Percentiles rank a stretch among this genome's conserved stretches.
Evolutionary conservation across 1,139 yeast species (phyloP).

Genomic region (Zygoascus hellenicus): DNA sequence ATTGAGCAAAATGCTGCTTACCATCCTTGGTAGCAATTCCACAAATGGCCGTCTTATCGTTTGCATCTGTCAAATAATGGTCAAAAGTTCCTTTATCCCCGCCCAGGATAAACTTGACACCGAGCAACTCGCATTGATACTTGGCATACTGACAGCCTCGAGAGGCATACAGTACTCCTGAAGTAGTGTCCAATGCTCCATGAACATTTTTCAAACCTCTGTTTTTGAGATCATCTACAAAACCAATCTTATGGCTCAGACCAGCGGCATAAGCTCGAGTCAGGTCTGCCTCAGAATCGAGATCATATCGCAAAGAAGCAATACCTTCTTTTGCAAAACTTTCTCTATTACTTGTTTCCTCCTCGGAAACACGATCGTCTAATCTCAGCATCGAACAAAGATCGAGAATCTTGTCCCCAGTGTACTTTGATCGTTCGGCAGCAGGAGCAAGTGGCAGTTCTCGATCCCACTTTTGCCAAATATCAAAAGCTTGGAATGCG

Average conservation of each 20-base stretch:
- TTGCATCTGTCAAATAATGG: slow-evolving; percentile 21
- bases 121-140: slow-evolving; percentile 25
- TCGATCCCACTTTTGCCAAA: slow-evolving; percentile 27
- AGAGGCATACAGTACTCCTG: slow-evolving; percentile 15
- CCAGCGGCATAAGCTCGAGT: slow-evolving; percentile 14
- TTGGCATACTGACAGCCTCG: slow-evolving; percentile 15
- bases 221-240: slow-evolving; percentile 10
- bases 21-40: slow-evolving; percentile 36
- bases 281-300: slow-evolving; percentile 11
- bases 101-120: slow-evolving; percentile 32
- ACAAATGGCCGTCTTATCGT: slow-evolving; percentile 16
- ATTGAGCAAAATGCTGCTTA: slow-evolving; percentile 28
- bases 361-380: slow-evolving; percentile 11
- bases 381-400: slow-evolving; percentile 13
- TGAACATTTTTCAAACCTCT: slow-evolving; percentile 11
- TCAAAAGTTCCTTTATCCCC: slow-evolving; percentile 24
- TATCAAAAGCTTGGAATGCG: slow-evolving; percentile 35
- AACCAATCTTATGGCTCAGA: slow-evolving; percentile 13
- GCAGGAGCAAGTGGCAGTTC: slow-evolving; percentile 6
- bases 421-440: slow-evolving; percentile 12
- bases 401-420: slow-evolving; percentile 9
- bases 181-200: slow-evolving; percentile 15
- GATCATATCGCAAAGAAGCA: slow-evolving; percentile 11
- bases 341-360: slow-evolving; percentile 11
- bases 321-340: slow-evolving; percentile 13